phyloP scores from a whole-genome alignment of 2,329 filamentous ascomycete genomes.

The Ophiostoma himal-ulmi region DNA sequence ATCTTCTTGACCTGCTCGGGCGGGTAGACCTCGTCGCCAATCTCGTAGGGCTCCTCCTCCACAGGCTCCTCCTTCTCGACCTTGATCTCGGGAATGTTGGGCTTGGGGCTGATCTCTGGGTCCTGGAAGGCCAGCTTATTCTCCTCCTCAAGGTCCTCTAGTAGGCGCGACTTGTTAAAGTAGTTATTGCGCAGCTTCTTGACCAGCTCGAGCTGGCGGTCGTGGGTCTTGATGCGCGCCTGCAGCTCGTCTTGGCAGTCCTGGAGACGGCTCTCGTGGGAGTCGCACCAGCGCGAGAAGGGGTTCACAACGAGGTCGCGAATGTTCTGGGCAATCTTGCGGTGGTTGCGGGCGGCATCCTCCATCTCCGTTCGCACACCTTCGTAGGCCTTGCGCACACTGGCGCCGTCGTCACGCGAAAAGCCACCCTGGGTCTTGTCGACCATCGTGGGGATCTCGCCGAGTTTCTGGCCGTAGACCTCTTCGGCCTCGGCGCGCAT shows the following conservation, averaged over 20 bases:
- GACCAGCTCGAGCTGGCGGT: slow-evolving; percentile 81
- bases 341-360: slow-evolving; percentile 81
- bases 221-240: slow-evolving; percentile 81
- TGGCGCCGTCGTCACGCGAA: slow-evolving; percentile 86
- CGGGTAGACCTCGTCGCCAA: slow-evolving; percentile 81
- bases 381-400: slow-evolving; percentile 93
- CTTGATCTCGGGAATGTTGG: slow-evolving; percentile 70
- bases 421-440: slow-evolving; percentile 83
- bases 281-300: slow-evolving; percentile 93
- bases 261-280: slow-evolving; percentile 84
- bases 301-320: slow-evolving; percentile 91
- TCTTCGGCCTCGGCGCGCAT: slow-evolving; percentile 96
- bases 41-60: slow-evolving; percentile 75
- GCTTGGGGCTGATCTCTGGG: slow-evolving; percentile 63
- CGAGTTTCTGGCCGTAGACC: slow-evolving; percentile 71
- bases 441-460: slow-evolving; percentile 73
- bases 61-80: slow-evolving; percentile 62
- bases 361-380: slow-evolving; percentile 90
- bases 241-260: slow-evolving; percentile 95
- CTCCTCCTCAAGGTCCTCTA: slow-evolving; percentile 96
- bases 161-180: slow-evolving; percentile 96
- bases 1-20: slow-evolving; percentile 89
- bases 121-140: slow-evolving; percentile 97
- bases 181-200: slow-evolving; percentile 93
- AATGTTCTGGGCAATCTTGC: slow-evolving; percentile 93